A percentile compares a stretch with the other conserved stretches of the same genome.
Conservation (phyloP, 495 filamentous ascomycete species). For the Aspergillus heteromorphus region DNA sequence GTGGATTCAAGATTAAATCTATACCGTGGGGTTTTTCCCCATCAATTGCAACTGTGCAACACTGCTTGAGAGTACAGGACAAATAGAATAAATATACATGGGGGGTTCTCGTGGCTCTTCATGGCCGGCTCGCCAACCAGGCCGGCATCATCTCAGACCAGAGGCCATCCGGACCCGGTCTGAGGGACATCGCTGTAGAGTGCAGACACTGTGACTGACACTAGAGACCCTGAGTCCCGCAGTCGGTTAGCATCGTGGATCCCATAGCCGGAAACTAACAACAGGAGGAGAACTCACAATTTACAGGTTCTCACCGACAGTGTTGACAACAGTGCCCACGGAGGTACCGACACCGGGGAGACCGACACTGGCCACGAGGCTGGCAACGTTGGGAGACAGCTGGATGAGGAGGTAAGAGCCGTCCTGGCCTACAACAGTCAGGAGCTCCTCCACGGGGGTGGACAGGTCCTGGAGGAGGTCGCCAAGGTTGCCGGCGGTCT, state of each 20-base stretch:
- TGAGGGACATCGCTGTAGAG: not conserved
- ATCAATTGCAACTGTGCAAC: constrained; percentile 1
- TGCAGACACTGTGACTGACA: not conserved
- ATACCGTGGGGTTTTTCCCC: not conserved
- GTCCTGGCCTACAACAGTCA: constrained; percentile 30
- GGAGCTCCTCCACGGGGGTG: constrained; percentile 24
- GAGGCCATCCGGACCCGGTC: not conserved
- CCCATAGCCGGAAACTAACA: not conserved
- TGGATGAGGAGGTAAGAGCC: constrained; percentile 31
- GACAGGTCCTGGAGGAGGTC: constrained; percentile 35
- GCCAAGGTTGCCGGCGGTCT: constrained; percentile 27
- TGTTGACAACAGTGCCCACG: constrained; percentile 32
- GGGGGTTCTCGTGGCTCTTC: not conserved
- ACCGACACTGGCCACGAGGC: constrained; percentile 33
- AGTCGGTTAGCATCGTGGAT: not conserved
- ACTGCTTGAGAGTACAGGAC: not conserved
- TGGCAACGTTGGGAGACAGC: constrained; percentile 28
- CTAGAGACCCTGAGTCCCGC: not conserved
- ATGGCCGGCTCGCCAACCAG: not conserved
- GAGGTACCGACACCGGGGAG: constrained; percentile 28
- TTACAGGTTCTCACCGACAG: constrained; percentile 34
- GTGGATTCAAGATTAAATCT: not conserved
- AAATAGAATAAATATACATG: not conserved
- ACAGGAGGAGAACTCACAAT: not conserved
- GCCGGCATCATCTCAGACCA: not conserved